Evolutionary conservation across 306 rosid genomes (phyloP).

Genomic region (Leucaena leucocephala): DNA sequence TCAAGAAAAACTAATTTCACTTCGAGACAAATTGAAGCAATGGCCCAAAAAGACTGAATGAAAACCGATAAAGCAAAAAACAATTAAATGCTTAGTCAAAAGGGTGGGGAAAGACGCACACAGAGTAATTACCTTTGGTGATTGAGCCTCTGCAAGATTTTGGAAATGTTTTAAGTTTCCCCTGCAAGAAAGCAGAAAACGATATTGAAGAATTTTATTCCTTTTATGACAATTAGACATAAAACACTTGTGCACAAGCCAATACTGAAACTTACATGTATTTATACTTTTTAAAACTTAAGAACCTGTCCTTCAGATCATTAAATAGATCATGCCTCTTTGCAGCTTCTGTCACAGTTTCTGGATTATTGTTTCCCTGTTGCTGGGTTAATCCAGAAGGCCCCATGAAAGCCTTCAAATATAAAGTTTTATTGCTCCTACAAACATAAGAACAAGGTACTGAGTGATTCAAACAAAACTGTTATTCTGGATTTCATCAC

Average conservation of each 20-base stretch:
- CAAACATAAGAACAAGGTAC: conserved; percentile 32
- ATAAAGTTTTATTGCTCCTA: conserved; percentile 51
- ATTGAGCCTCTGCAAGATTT: conserved; percentile 73
- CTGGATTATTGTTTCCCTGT: conserved; percentile 17
- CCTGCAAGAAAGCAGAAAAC: conserved; percentile 49
- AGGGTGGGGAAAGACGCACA: not conserved
- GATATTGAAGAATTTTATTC: conserved; percentile 24
- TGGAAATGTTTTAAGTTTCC: conserved; percentile 64
- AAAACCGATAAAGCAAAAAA: conserved; percentile 18
- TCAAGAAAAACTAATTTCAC: conserved; percentile 25
- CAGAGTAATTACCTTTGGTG: conserved; percentile 64
- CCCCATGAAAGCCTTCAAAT: conserved; percentile 62
- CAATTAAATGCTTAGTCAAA: not conserved
- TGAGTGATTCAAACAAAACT: not conserved
- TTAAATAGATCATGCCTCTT: conserved; percentile 53
- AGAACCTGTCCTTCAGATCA: conserved; percentile 69
- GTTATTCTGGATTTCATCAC: conserved; percentile 13
- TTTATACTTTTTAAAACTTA: conserved; percentile 66
- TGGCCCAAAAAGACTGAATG: conserved; percentile 5
- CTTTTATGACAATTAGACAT: conserved; percentile 10
- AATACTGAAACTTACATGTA: conserved; percentile 54
- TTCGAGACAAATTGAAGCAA: not conserved
- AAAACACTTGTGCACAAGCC: conserved; percentile 4
- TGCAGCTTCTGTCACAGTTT: conserved; percentile 47
- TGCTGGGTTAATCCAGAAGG: conserved; percentile 54